Evolutionary conservation across 2,329 filamentous ascomycete genomes (phyloP).

Genomic region (Diaporthe sp.): DNA sequence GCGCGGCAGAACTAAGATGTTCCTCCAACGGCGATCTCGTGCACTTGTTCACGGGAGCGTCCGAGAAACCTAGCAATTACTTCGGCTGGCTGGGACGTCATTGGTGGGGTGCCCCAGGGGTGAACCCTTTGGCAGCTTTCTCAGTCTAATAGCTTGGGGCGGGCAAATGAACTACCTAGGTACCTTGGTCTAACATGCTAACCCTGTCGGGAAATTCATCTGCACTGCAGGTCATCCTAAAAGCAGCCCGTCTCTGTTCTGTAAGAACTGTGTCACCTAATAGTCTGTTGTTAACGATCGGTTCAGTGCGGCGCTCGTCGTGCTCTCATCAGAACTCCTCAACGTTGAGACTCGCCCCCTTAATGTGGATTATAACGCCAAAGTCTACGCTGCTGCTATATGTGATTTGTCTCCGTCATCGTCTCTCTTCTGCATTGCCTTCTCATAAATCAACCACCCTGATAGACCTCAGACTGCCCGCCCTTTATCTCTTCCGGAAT

Average conservation of each 20-base stretch:
- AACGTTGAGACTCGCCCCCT: too few relatives aligned
- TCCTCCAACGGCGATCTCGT: background rate
- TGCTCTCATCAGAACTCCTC: background rate
- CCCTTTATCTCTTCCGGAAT: slow-evolving; percentile 34
- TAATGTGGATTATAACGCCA: background rate
- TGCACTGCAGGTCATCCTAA: too few relatives aligned
- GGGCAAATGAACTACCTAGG: too few relatives aligned
- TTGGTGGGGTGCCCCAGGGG: slow-evolving; percentile 18
- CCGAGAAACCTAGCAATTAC: background rate
- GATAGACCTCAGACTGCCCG: slow-evolving; percentile 39
- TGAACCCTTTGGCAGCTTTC: background rate
- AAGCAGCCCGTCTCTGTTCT: background rate
- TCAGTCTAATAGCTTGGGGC: background rate
- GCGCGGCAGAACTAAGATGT: background rate
- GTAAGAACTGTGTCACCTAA: background rate
- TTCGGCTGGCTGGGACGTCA: slow-evolving; percentile 21
- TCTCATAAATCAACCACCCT: background rate
- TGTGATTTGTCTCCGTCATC: background rate
- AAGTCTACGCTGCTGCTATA: slow-evolving; percentile 11
- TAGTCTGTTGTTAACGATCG: background rate
- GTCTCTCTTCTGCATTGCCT: background rate
- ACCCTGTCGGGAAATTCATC: too few relatives aligned
- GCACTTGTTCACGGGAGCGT: slow-evolving; percentile 6
- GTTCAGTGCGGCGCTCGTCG: background rate
- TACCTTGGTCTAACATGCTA: too few relatives aligned